These are phyloP conservation scores for Debaryomycetaceae sp. DNA, from an alignment of 1,139 yeast genomes.

Conservation along the genomic window DNA sequence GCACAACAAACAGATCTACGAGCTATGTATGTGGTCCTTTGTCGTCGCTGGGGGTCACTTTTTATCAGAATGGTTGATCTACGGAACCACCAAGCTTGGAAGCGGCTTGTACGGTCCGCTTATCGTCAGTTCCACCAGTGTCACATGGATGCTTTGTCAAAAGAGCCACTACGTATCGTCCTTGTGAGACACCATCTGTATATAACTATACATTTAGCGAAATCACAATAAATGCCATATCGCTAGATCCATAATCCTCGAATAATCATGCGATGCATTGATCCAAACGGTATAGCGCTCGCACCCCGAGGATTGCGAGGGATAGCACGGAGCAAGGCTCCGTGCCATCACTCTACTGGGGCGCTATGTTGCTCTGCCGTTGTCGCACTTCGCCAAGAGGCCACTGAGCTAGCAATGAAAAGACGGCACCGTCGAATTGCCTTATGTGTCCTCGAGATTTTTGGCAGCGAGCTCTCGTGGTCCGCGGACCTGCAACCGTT, in stretches of 20 bases:
- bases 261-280: no score
- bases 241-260: no score
- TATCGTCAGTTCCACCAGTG: conserved; percentile 54
- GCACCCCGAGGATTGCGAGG: no score
- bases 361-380: no score
- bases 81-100: conserved; percentile 76
- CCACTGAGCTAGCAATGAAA: no score
- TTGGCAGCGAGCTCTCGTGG: not conserved
- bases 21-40: conserved; percentile 80
- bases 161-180: conserved; percentile 41
- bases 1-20: conserved; percentile 64
- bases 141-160: conserved; percentile 59
- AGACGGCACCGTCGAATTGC: not conserved
- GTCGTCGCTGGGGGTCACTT: conserved; percentile 83
- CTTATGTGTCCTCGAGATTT: not conserved
- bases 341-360: no score
- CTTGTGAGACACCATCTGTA: not conserved
- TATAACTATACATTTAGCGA: no score
- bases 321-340: no score
- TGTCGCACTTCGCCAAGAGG: no score
- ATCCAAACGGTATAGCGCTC: no score
- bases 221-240: no score
- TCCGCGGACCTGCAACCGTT: not conserved
- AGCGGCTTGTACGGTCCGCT: conserved; percentile 89
- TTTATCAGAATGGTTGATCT: conserved; percentile 76